Evolutionary conservation across 805 yeast genomes (phyloP), one percentile per base, ranked within the genome.

Genomic region (Brettanomyces nanus): DNA sequence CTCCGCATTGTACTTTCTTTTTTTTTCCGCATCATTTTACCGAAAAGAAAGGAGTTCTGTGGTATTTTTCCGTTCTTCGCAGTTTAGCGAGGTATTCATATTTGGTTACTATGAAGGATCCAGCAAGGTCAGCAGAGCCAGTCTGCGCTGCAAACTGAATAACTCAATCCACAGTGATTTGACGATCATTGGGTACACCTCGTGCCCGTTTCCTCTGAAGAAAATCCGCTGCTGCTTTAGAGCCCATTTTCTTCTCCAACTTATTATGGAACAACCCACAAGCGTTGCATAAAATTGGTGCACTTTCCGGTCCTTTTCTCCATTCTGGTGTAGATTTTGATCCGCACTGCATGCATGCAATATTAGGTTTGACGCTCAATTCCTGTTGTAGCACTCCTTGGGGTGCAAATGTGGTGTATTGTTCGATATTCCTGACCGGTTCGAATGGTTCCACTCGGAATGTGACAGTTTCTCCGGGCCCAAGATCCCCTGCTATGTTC

Each of bases 241-340:
- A 37, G 2, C 77, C 78, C 42, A 63, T 56, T 42, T 64, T 70
- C 46, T 68, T 77, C 4, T 68, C 61, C 39, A 82, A 52, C 51
- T 82, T 82, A 13, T 81, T 68, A 52, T 71, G 80, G 49, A 77
- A 82, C 34, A 89, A 63, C 0, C 97, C 97, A 62, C 97, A 89
- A 0, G 97, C 96, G 58, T 87, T 87, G 60, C 97, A 87, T 42
- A 87, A 65, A 0, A 90, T 82, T 49, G 85, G 70, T 4, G 79
- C 75, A 0, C 95, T 95, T 40, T 74, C 71, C 1, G 95, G 95
- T 0, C 96, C 97, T 43, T 81, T 68, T 53, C 97, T 69, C 97
- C 97, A 87, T 58, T 89, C 96, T 0, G 96, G 96, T 0, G 95
- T 84, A 33, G 75, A 76, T 21, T 66, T 66, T 2, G 80, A 74